These are phyloP conservation scores for Nicotiana benthamiana DNA, from an alignment of 257 asterid genomes.

Conservation along the genomic window DNA sequence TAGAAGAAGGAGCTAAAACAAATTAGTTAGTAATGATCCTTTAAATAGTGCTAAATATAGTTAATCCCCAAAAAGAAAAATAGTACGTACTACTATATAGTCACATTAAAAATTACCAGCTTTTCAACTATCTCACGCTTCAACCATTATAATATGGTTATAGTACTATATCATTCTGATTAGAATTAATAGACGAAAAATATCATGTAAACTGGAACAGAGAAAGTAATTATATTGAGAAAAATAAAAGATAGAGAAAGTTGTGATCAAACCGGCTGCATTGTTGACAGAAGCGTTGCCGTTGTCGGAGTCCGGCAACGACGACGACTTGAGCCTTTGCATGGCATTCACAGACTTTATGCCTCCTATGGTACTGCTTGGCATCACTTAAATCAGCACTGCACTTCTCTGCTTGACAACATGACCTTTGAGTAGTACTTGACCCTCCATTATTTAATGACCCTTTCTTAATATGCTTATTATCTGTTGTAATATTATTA, in stretches of 20 bases:
- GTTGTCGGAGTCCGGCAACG: slow-evolving; percentile 69
- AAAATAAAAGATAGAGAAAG: not conserved
- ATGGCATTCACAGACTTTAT: slow-evolving; percentile 59
- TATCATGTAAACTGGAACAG: not conserved
- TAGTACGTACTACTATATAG: not conserved
- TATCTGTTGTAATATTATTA: not conserved
- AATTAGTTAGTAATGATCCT: not conserved
- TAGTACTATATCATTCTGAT: not conserved
- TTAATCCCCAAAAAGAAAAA: not conserved
- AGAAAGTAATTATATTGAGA: not conserved
- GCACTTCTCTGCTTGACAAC: slow-evolving; percentile 64
- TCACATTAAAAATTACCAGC: not conserved
- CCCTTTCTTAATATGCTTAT: slow-evolving; percentile 21
- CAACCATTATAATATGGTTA: not conserved
- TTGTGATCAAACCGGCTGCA: slow-evolving; percentile 55
- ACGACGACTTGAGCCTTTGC: slow-evolving; percentile 52
- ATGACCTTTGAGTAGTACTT: slow-evolving; percentile 22
- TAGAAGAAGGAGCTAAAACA: not conserved
- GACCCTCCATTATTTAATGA: not conserved
- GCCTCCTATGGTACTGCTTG: slow-evolving; percentile 60
- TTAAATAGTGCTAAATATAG: not conserved
- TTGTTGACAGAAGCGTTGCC: slow-evolving; percentile 80
- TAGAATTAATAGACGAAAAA: not conserved
- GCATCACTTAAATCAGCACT: slow-evolving; percentile 43
- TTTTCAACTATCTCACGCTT: not conserved